Conservation (phyloP, 768 basidiomycete genomes). For the Leccinum aurantiacum region DNA sequence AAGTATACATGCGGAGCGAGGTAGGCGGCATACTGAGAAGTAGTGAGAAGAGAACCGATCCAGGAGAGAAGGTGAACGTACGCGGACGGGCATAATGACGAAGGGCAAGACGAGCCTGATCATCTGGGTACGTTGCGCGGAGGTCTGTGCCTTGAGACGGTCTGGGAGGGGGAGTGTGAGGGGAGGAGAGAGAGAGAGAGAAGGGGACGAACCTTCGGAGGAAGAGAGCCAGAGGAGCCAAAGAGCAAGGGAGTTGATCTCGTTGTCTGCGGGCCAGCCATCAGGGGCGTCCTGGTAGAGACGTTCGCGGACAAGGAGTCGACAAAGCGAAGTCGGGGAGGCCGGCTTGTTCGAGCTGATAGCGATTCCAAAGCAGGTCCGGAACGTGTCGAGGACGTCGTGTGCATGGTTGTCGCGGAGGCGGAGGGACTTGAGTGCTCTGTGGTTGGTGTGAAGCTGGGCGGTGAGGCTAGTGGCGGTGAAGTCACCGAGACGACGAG, state of each 20-base stretch:
- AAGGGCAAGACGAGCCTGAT: slow-evolving; percentile 42
- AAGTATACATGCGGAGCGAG: slow-evolving; percentile 65
- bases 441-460: slow-evolving; percentile 42
- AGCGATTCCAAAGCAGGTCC: slow-evolving; percentile 51
- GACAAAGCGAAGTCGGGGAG: slow-evolving; percentile 48
- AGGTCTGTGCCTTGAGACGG: slow-evolving; percentile 26
- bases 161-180: slow-evolving; percentile 31
- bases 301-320: slow-evolving; percentile 44
- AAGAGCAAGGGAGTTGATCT: slow-evolving; percentile 50
- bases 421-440: slow-evolving; percentile 33
- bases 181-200: neutral
- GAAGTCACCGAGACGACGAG: slow-evolving; percentile 48
- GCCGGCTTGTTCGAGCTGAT: slow-evolving; percentile 53
- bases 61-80: slow-evolving; percentile 17
- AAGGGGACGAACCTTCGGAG: slow-evolving; percentile 43
- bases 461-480: slow-evolving; percentile 37
- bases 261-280: slow-evolving; percentile 60
- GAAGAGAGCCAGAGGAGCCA: slow-evolving; percentile 67
- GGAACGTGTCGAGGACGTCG: slow-evolving; percentile 37
- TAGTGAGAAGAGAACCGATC: slow-evolving; percentile 10
- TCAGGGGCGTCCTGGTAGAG: slow-evolving; percentile 43
- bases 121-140: slow-evolving; percentile 29
- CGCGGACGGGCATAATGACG: slow-evolving; percentile 52
- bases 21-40: slow-evolving; percentile 50
- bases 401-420: slow-evolving; percentile 34